A percentile compares a stretch with the other conserved stretches of the same genome.
These are phyloP conservation scores for Anisodus tanguticus DNA, from an alignment of 257 asterid genomes.

Conservation along the genomic window DNA sequence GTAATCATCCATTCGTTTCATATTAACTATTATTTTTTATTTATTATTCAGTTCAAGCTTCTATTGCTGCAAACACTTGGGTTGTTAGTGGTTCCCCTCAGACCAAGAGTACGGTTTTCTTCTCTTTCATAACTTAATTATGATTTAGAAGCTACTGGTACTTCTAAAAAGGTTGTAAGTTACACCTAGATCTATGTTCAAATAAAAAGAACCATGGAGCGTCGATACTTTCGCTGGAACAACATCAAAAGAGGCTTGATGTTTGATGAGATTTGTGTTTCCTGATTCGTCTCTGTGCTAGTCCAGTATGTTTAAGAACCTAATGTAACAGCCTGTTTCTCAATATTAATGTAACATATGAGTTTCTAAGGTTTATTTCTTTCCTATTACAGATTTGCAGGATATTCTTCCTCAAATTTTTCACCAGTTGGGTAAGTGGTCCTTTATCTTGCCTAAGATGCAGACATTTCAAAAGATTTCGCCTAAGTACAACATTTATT, in stretches of 20 bases:
- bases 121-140: background rate
- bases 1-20: background rate
- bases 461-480: background rate
- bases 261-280: background rate
- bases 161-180: background rate
- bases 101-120: conserved; percentile 65
- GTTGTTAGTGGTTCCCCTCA: conserved; percentile 79
- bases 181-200: background rate
- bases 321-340: background rate
- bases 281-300: background rate
- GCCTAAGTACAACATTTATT: background rate
- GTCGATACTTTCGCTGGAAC: background rate
- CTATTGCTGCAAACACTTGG: conserved; percentile 79
- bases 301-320: background rate
- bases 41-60: conserved; percentile 63
- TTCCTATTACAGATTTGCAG: conserved; percentile 32
- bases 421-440: conserved; percentile 38
- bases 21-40: background rate
- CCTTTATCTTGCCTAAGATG: background rate
- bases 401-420: conserved; percentile 38
- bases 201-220: background rate
- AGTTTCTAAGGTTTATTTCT: conserved; percentile 16
- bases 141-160: background rate
- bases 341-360: background rate
- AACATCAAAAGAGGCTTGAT: background rate